Evolutionary conservation across 495 filamentous ascomycete genomes (phyloP), one percentile per base, ranked within the genome.

Genomic region (Jackrogersella minutella): DNA sequence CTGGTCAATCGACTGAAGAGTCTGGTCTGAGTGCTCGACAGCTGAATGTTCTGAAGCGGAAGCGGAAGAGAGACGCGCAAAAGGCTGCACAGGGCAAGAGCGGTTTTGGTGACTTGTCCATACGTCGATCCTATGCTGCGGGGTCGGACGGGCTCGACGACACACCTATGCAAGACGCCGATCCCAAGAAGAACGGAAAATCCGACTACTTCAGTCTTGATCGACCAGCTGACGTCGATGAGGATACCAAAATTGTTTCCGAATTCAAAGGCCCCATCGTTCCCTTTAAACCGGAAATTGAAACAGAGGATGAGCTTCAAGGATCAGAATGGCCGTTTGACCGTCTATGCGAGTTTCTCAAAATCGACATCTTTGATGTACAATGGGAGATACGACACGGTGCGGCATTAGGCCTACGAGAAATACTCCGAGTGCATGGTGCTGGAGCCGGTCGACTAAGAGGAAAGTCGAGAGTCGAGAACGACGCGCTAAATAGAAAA

Each of bases 361-460:
- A 87, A 65, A 83, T 97, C 43, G 95, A 99, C 74, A 82, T 99
- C 11, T 97, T 99, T 67, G 94, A 99, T 80, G 82, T 88, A 2
- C 87, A 92, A 68, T 99, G 95, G 95, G 95, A 99, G 77, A 91
- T 93, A 31, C 88, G 95, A n/a, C 95, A 99, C 78, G 95, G 95
- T 61, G 94, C 95, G 41, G 93, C 95, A 17, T 94, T 99, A 89
- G 96, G 92, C 30, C 79, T 99, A 26, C 87, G 96, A 69, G 96
- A 99, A 77, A 87, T 98, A 31, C 83, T 97, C 61, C 87, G 95
- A 47, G 92, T 96, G 13, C 95, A 99, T 73, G 95, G 95, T 28
- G 86, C 84, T 22, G 96, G 95, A 37, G 93, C 95, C n/a, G 95
- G 96, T 37, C 87, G 95, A 24, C 71, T 86, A 44, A 83, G 81